phyloP scores from a whole-genome alignment of 768 basidiomycete species.

The Suillus brevipes region DNA sequence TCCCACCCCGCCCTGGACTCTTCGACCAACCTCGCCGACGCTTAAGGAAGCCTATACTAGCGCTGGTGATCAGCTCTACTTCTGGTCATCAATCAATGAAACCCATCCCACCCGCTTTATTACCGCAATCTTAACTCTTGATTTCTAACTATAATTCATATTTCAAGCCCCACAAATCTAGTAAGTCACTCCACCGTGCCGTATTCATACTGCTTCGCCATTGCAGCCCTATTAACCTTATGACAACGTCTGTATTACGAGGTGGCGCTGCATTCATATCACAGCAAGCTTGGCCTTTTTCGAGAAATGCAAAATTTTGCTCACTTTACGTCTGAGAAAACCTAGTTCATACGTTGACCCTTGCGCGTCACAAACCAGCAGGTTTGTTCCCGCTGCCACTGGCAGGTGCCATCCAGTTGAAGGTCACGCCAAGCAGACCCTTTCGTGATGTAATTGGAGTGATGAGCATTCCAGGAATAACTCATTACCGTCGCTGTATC shows the following conservation, averaged over 20 bases:
- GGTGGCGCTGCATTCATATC: not conserved
- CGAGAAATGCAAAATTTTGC: not conserved
- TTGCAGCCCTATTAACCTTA: not conserved
- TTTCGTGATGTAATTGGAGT: not conserved
- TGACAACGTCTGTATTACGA: not conserved
- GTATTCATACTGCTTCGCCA: not conserved
- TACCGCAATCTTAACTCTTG: not conserved
- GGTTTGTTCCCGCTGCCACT: not conserved
- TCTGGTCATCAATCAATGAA: not conserved
- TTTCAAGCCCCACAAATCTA: not conserved
- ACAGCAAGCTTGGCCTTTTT: not conserved
- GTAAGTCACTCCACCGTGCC: not conserved
- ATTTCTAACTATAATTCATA: not conserved
- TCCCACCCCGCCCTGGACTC: too few relatives aligned
- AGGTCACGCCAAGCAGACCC: not conserved
- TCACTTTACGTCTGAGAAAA: not conserved
- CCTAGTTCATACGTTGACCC: not conserved
- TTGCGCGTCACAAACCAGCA: not conserved
- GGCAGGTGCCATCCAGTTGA: not conserved
- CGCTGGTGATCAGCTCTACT: too few relatives aligned
- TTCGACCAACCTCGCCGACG: too few relatives aligned
- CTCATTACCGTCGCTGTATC: not conserved
- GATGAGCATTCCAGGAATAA: not conserved
- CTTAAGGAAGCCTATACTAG: too few relatives aligned
- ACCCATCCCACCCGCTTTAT: not conserved